Conservation (phyloP, 495 filamentous ascomycete species). For the Penicillium simplicissimum region DNA sequence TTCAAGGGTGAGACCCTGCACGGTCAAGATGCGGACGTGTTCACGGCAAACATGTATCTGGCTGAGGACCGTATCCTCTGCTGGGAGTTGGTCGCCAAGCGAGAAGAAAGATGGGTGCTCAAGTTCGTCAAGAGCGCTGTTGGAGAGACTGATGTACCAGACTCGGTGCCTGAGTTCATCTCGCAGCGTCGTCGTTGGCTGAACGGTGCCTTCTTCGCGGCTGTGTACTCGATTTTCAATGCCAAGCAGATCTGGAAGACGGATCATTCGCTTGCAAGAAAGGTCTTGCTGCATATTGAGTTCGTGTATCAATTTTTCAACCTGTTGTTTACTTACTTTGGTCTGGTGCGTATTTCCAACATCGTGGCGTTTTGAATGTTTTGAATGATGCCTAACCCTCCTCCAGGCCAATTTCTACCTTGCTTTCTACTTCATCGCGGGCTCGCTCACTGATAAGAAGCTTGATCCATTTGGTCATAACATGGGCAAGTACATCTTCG, state of each 20-base stretch:
- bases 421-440: conserved; percentile 97
- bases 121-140: conserved; percentile 96
- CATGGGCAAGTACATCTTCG: conserved; percentile 82
- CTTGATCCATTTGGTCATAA: conserved; percentile 90
- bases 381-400: conserved; percentile 1
- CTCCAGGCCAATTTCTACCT: conserved; percentile 92
- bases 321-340: conserved; percentile 95
- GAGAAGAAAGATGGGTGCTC: conserved; percentile 92
- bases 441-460: conserved; percentile 77
- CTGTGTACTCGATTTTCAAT: conserved; percentile 95
- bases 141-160: conserved; percentile 95
- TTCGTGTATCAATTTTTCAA: conserved; percentile 93
- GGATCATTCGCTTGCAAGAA: conserved; percentile 85
- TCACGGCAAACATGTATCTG: conserved; percentile 99
- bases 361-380: not conserved
- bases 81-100: conserved; percentile 97
- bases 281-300: conserved; percentile 91
- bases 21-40: conserved; percentile 95
- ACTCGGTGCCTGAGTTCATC: conserved; percentile 78
- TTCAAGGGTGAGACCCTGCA: conserved; percentile 99
- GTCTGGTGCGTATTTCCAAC: conserved; percentile 55
- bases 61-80: conserved; percentile 98
- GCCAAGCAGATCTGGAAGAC: conserved; percentile 91
- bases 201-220: conserved; percentile 98
- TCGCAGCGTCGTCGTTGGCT: conserved; percentile 95